Percentiles rank a stretch among this genome's conserved stretches.
Evolutionary conservation across 352 stramenopile species (phyloP).

Genomic region (Pythium vanterpoolii): DNA sequence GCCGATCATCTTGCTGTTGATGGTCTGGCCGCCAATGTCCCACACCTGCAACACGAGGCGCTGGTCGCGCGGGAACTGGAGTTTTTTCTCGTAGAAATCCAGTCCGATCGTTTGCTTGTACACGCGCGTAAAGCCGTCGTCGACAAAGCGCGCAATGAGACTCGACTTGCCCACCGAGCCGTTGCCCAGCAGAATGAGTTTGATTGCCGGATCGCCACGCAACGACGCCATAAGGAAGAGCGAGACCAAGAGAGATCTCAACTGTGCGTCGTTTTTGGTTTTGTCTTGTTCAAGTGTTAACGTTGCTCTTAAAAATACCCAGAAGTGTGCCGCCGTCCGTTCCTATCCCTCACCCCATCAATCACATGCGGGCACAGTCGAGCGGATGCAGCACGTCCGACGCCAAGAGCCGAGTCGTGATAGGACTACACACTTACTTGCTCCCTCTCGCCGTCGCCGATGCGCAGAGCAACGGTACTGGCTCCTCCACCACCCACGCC

Average conservation of each 20-base stretch:
- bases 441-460: not conserved
- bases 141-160: constrained; percentile 80
- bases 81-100: constrained; percentile 88
- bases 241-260: not conserved
- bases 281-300: constrained; percentile 1
- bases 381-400: not conserved
- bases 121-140: constrained; percentile 72
- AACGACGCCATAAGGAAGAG: constrained; percentile 7
- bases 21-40: constrained; percentile 89
- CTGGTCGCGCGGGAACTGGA: constrained; percentile 71
- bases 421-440: not conserved
- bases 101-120: constrained; percentile 88
- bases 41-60: constrained; percentile 79
- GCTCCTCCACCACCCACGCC: not conserved
- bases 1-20: constrained; percentile 83
- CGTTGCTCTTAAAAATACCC: constrained; percentile 4
- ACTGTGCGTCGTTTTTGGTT: not conserved
- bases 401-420: not conserved
- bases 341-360: not conserved
- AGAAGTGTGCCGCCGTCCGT: constrained; percentile 1
- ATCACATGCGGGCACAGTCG: too few species aligned
- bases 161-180: constrained; percentile 85
- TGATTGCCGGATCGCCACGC: constrained; percentile 61
- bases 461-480: not conserved
- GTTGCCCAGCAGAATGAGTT: constrained; percentile 84